Conservation (phyloP, 2,329 filamentous ascomycete genomes). For the Phialophora verrucosa region DNA sequence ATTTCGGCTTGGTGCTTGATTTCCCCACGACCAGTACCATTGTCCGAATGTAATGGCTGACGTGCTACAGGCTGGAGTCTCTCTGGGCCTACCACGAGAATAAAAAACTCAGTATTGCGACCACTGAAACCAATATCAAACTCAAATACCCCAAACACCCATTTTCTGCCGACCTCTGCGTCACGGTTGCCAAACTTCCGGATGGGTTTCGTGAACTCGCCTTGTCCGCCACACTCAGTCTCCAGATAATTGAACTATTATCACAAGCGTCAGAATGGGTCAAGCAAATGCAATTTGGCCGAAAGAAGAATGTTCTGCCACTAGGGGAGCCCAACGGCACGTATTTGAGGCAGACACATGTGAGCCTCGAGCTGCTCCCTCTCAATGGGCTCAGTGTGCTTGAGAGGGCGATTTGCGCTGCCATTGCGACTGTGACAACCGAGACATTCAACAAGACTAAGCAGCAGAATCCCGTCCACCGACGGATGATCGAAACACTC, state of each 20-base stretch:
- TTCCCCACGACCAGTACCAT: not conserved
- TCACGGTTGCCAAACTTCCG: slow-evolving; percentile 21
- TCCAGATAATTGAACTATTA: slow-evolving; percentile 13
- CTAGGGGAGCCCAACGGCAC: slow-evolving; percentile 21
- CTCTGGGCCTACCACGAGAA: slow-evolving; percentile 23
- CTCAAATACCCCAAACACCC: slow-evolving; percentile 25
- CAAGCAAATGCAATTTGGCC: slow-evolving; percentile 2
- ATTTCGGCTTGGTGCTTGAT: not conserved
- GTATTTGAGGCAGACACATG: slow-evolving; percentile 14
- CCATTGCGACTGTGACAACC: slow-evolving; percentile 3
- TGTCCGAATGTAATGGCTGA: slow-evolving; percentile 2
- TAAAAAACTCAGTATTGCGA: slow-evolving; percentile 13
- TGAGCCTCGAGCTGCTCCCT: slow-evolving; percentile 16
- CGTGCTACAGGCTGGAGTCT: slow-evolving; percentile 16
- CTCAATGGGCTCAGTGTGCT: slow-evolving; percentile 7
- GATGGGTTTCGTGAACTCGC: slow-evolving; percentile 21
- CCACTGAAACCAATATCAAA: slow-evolving; percentile 15
- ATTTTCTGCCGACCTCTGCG: slow-evolving; percentile 24
- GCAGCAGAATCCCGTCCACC: slow-evolving; percentile 17
- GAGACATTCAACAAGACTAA: slow-evolving; percentile 12
- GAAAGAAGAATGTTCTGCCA: slow-evolving; percentile 12
- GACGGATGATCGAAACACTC: slow-evolving; percentile 17
- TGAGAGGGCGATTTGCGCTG: slow-evolving; percentile 13
- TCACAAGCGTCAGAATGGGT: slow-evolving; percentile 16
- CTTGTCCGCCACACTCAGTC: slow-evolving; percentile 8